phyloP scores from a whole-genome alignment of 768 basidiomycete species.

The Leccinellum luteum region DNA sequence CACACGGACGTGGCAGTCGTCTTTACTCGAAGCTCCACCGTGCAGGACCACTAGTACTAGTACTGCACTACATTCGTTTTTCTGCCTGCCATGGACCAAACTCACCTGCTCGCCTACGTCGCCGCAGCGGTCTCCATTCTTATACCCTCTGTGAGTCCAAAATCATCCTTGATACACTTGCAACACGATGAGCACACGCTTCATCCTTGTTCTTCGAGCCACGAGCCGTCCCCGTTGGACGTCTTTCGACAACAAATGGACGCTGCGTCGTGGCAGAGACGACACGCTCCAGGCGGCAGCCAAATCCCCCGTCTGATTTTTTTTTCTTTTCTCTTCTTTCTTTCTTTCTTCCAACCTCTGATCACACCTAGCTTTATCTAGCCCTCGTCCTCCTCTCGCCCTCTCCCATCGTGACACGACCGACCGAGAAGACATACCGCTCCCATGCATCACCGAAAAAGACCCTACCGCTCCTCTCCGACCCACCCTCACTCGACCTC shows the following conservation, averaged over 20 bases:
- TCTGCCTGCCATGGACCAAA: constrained; percentile 22
- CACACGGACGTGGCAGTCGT: background rate
- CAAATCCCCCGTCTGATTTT: constrained; percentile 35
- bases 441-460: constrained; percentile 51
- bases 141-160: constrained; percentile 29
- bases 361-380: constrained; percentile 56
- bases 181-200: constrained; percentile 55
- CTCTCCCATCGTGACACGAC: constrained; percentile 53
- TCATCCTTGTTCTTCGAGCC: constrained; percentile 96
- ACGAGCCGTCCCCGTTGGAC: constrained; percentile 47
- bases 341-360: background rate
- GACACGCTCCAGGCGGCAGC: constrained; percentile 41
- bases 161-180: background rate
- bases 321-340: background rate
- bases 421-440: constrained; percentile 70
- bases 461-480: constrained; percentile 57
- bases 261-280: constrained; percentile 63
- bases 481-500: constrained; percentile 62
- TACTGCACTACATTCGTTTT: too few relatives aligned
- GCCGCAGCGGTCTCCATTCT: constrained; percentile 21
- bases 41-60: background rate
- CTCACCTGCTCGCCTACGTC: constrained; percentile 17
- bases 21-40: too few relatives aligned
- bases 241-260: too few relatives aligned
- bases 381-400: constrained; percentile 77